Base-by-base conservation (phyloP, 768 basidiomycete species). In the button mushroom (Agaricus bisporus) region DNA sequence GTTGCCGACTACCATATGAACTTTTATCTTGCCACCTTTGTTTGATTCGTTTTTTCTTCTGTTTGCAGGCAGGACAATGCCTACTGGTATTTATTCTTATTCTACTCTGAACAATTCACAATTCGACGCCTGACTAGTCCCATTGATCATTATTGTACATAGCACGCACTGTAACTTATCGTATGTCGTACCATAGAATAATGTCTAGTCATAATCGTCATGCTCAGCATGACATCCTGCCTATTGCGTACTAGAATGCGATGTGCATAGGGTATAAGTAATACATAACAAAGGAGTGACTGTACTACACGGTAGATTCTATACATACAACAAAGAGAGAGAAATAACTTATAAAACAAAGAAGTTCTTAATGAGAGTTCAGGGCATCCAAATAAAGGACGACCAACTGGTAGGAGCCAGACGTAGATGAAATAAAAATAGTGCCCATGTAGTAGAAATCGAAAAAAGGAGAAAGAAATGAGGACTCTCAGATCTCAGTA, bases 1-100 rank as follows among this genome's bases (percentile, higher is more conserved):
- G 0, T 58, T 77, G 50, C 73, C 73, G 3, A 60, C 62, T 8
- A 70, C 68, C 35, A 66, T 70, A 48, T 68, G 45, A 57, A 6
- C 10, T 17, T 42, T 42, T 5, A 22, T 17, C 5, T 47, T 37
- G 6, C 11, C 11, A 35, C 18, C 17, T n/a, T n/a, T n/a, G n/a
- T n/a, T n/a, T n/a, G n/a, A n/a, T n/a, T n/a, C n/a, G n/a, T n/a
- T 8, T 7, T 32, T 32, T 32, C 32, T 32, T 14, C 7, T 41
- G 7, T 3, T 17, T 11, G n/a, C 41, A 41, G 20, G n/a, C 41
- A 32, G 12, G 4, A 7, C 28, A 14, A 15, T 3, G 8, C 3
- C 26, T 22, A 7, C 18, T 22, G 22, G n/a, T n/a, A 2, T 28
- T 45, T 28, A 45, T 51, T 42, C 29, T n/a, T 42, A 26, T 36